Base-by-base conservation (phyloP, 2,329 filamentous ascomycete species). In the Aspergillus sp. region DNA sequence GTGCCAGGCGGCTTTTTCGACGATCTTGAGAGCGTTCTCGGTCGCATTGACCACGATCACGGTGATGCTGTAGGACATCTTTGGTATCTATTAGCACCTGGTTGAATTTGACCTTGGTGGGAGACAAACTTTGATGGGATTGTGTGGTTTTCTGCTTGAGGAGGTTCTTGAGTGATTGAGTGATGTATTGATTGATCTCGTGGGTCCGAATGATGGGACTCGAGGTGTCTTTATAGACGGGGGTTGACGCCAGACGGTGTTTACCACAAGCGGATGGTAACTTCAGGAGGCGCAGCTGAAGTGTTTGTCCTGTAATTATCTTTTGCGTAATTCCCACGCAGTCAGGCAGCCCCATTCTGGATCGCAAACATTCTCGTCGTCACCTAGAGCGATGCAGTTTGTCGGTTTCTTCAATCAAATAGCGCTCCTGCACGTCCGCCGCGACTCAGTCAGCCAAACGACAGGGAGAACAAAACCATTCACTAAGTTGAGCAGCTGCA, bases 1-100 rank as follows among this genome's bases (percentile, higher is more conserved):
- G 43, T 52, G n/a, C 50, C 50, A 52, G 53, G 17, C 30, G 46
- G 59, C 31, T 25, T 61, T 52, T 57, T 61, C 59, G 59, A 61
- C 59, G 17, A 61, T 19, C 1, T 19, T 47, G 30, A 61, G 59
- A 11, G 45, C 6, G 31, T 57, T 41, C 4, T 15, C 15, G 34
- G 34, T 41, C 9, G 34, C 15, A 11, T 41, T 41, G 34, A 41
- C 34, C 11, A 41, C 11, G 34, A 41, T 41, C 34, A 41, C 34
- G 13, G 34, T 41, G 34, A 41, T 41, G 11, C 11, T 15, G 34
- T 41, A 41, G 34, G 34, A 41, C 34, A 41, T 41, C 34, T 41
- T 15, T 15, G 4, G 3, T 19, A 41, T 3, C 1, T 1, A 5
- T 41, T 41, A 41, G 34, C 11, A 28, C 25, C 4, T 5, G 34